phyloP scores from a whole-genome alignment of 345 rosid genomes.

The Mangifera indica region DNA sequence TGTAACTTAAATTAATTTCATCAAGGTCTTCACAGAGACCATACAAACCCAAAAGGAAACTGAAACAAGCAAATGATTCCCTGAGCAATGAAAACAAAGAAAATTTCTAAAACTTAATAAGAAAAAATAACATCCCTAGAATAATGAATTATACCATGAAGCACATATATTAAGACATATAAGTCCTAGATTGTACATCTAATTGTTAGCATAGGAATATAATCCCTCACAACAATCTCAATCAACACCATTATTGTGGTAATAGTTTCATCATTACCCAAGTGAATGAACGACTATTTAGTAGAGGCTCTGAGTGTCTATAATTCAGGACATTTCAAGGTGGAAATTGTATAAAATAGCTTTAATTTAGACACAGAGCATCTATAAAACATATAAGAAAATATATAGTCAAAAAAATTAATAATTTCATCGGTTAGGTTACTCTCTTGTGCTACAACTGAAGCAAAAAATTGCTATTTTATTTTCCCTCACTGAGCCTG shows the following conservation, averaged over 20 bases:
- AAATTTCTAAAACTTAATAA: not conserved
- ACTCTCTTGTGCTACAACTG: too few species aligned
- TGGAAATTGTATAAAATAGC: not conserved
- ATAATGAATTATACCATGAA: not conserved
- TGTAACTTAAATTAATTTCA: not conserved
- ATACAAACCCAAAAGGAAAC: not conserved
- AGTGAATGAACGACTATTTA: not conserved
- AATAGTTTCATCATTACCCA: not conserved
- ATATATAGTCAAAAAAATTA: not conserved
- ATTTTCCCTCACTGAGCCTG: too few species aligned
- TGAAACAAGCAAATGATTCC: not conserved
- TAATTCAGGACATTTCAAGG: not conserved
- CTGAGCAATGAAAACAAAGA: not conserved
- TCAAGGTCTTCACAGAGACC: not conserved
- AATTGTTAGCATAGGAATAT: not conserved
- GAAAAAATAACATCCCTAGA: not conserved
- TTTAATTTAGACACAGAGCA: not conserved
- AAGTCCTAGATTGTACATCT: too few species aligned
- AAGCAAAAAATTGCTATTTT: too few species aligned
- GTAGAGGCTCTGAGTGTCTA: not conserved
- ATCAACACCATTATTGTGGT: not conserved
- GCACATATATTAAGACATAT: not conserved
- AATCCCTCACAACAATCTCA: not conserved
- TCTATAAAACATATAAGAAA: not conserved
- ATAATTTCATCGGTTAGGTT: not conserved